Base-by-base conservation (phyloP, 257 asterid species). In the Phtheirospermum japonicum region DNA sequence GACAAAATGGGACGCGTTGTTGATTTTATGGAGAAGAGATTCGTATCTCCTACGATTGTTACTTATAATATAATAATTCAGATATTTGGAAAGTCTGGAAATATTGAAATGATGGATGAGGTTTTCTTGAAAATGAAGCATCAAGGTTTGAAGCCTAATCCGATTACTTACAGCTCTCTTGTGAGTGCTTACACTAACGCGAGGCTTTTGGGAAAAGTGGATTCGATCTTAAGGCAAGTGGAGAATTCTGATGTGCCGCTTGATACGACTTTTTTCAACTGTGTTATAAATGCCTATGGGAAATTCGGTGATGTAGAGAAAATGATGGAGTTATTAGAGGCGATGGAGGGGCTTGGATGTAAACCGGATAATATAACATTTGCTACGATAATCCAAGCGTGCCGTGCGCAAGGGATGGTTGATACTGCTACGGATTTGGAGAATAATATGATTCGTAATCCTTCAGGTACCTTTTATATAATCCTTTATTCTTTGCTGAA, bases 231-330 rank as follows among this genome's bases (percentile, higher is more conserved):
- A 76, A 84, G 85, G 79, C 98, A 92, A 67, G 87, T 86, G 62
- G 93, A 63, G 71, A 92, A 80, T 72, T 79, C 95, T 11, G 87
- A 89, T 72, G 95, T 86, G 65, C 77, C 73, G 65, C 73, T 92
- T 48, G 98, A 92, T 73, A 84, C 97, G 11, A 53, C 86, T 0
- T 89, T 86, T 65, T 92, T 86, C 73, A 92, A 92, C 64, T 84
- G 97, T 59, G 63, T 81, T 54, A 84, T 92, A 57, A 76, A 75
- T 70, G 95, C 89, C 33, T 92, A 72, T 71, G 98, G 97, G 49
- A 85, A 66, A 50, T 86, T 83, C 32, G 97, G 97, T 45, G 78
- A 92, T 68, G 57, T 86, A 20, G 83, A 79, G 58, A n/a, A n/a
- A n/a, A n/a, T n/a, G n/a, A n/a, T n/a, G n/a, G n/a, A n/a, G n/a